Evolutionary conservation across 192 early-diverging fungal species (phyloP).

Genomic region (Coemansia sp.): DNA sequence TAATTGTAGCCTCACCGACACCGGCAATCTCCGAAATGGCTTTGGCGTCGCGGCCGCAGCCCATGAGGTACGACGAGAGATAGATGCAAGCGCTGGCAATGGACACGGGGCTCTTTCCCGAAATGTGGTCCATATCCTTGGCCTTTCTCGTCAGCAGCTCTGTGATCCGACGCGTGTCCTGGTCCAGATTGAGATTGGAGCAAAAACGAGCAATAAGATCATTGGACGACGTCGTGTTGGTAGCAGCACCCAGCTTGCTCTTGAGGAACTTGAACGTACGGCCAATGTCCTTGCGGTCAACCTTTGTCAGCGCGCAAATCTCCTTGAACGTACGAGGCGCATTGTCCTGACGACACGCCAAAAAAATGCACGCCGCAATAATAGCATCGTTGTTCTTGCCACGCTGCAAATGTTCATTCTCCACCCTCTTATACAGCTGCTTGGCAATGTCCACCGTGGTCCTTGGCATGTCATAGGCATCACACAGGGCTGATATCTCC

Average conservation of each 20-base stretch:
- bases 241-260: constrained; percentile 56
- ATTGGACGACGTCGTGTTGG: constrained; percentile 66
- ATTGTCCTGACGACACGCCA: constrained; percentile 83
- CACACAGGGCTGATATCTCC: constrained; percentile 83
- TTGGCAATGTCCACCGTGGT: constrained; percentile 86
- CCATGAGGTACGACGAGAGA: constrained; percentile 72
- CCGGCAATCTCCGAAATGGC: constrained; percentile 83
- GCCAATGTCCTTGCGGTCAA: constrained; percentile 92
- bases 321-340: constrained; percentile 91
- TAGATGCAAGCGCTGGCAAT: constrained; percentile 93
- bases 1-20: constrained; percentile 92
- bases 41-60: constrained; percentile 63
- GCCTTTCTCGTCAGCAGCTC: constrained; percentile 70
- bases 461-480: constrained; percentile 77
- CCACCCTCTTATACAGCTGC: constrained; percentile 85
- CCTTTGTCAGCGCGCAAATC: constrained; percentile 85
- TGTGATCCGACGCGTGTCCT: constrained; percentile 67
- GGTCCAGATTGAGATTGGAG: constrained; percentile 67
- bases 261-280: constrained; percentile 61
- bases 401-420: constrained; percentile 78
- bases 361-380: constrained; percentile 89
- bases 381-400: constrained; percentile 83
- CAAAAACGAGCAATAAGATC: constrained; percentile 82
- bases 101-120: constrained; percentile 88
- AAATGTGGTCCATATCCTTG: constrained; percentile 81